These are phyloP conservation scores for Trypethelium eluteriae DNA, from an alignment of 495 filamentous ascomycete genomes.

Conservation along the genomic window DNA sequence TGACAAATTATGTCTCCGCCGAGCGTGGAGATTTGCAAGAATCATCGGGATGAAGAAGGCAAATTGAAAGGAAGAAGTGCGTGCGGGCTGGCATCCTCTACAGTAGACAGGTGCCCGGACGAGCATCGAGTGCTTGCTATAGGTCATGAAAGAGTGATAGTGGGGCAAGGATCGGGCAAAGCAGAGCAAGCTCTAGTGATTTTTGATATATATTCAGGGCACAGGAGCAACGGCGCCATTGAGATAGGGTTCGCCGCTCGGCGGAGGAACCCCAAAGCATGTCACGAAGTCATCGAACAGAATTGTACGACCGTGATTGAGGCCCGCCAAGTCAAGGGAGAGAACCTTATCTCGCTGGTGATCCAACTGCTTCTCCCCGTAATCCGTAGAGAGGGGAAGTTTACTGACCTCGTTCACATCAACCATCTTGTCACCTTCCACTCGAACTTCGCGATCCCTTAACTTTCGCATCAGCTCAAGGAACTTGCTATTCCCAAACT, in stretches of 20 bases:
- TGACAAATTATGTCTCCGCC: too few relatives aligned
- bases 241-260: neutral
- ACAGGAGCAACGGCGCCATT: neutral
- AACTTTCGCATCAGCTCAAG: slow-evolving; percentile 61
- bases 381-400: neutral
- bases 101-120: too few relatives aligned
- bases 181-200: neutral
- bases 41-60: too few relatives aligned
- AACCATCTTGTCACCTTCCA: slow-evolving; percentile 39
- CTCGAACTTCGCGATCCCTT: slow-evolving; percentile 34
- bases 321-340: neutral
- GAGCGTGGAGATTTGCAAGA: too few relatives aligned
- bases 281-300: slow-evolving; percentile 9
- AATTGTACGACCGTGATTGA: neutral
- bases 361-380: neutral
- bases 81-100: too few relatives aligned
- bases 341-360: neutral
- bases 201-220: neutral
- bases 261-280: neutral
- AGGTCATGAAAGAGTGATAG: too few relatives aligned
- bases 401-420: slow-evolving; percentile 22
- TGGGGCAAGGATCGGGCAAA: neutral
- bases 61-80: too few relatives aligned
- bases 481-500: slow-evolving; percentile 74
- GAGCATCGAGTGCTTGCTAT: too few relatives aligned